Percentiles rank a stretch among this genome's conserved stretches.
Evolutionary conservation across 371 early-diverging fungal genomes (phyloP).

Genomic region (Gilbertella persicaria): DNA sequence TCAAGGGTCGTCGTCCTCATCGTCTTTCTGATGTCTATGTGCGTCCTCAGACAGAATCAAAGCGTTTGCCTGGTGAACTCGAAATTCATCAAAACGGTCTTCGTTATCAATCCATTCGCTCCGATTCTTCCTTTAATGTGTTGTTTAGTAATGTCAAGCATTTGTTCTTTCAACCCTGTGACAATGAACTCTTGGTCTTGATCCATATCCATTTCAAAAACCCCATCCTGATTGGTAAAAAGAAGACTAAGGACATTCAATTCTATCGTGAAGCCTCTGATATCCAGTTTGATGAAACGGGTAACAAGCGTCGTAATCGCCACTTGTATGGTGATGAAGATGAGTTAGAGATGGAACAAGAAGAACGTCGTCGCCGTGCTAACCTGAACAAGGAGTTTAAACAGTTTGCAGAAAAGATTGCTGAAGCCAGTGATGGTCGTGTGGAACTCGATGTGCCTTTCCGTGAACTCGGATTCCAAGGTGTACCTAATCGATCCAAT

Average conservation of each 20-base stretch:
- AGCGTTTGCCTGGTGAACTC: constrained; percentile 88
- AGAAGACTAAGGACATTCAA: constrained; percentile 99
- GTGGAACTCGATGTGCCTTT: constrained; percentile 95
- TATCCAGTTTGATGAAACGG: constrained; percentile 96
- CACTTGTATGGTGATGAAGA: constrained; percentile 96
- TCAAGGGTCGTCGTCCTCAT: constrained; percentile 78
- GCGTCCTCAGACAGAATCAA: constrained; percentile 84
- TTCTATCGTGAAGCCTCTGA: constrained; percentile 98
- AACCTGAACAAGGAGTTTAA: constrained; percentile 95
- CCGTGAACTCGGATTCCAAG: constrained; percentile 95
- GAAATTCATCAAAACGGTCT: constrained; percentile 96
- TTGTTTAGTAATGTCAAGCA: constrained; percentile 98
- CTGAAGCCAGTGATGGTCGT: constrained; percentile 78
- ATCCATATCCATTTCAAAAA: constrained; percentile 96
- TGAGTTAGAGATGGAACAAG: constrained; percentile 94
- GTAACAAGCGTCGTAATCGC: constrained; percentile 87
- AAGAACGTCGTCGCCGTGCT: constrained; percentile 88
- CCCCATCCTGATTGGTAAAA: constrained; percentile 97
- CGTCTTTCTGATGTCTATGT: constrained; percentile 88
- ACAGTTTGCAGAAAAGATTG: constrained; percentile 90
- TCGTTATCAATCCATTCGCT: constrained; percentile 83
- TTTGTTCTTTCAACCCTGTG: constrained; percentile 98
- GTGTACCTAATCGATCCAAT: constrained; percentile 95
- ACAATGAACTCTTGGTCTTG: constrained; percentile 93
- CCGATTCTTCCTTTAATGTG: constrained; percentile 86